Percentiles rank a stretch among this genome's conserved stretches.
Evolutionary conservation across 768 basidiomycete genomes (phyloP).

Genomic region (Russula virescens): DNA sequence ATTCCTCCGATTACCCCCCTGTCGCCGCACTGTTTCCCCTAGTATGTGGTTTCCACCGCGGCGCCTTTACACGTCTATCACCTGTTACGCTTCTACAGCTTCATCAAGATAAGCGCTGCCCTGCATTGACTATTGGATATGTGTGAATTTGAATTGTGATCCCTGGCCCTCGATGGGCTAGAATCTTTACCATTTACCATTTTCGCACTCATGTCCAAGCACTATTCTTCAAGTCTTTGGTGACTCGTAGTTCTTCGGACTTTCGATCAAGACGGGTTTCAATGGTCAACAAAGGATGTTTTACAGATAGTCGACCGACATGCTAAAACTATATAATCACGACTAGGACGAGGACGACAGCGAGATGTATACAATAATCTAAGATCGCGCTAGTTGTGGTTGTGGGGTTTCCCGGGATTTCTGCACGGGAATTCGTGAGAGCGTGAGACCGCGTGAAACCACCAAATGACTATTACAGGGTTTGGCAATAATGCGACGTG

Average conservation of each 20-base stretch:
- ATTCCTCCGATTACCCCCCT: not conserved
- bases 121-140: not conserved
- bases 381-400: not conserved
- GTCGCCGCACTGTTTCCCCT: slow-evolving; percentile 12
- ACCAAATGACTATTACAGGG: slow-evolving; percentile 2
- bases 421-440: not conserved
- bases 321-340: slow-evolving; percentile 3
- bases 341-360: not conserved
- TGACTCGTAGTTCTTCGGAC: not conserved
- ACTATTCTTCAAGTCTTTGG: not conserved
- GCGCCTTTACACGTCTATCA: slow-evolving; percentile 4
- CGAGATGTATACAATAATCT: not conserved
- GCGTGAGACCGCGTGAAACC: not conserved
- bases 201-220: not conserved
- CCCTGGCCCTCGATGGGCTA: not conserved
- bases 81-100: not conserved
- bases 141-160: slow-evolving; percentile 3
- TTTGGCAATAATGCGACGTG: not conserved
- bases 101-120: slow-evolving; percentile 1
- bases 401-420: not conserved
- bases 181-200: not conserved
- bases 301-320: not conserved
- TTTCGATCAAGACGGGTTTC: slow-evolving; percentile 4
- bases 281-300: not conserved
- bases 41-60: not conserved